phyloP scores from a whole-genome alignment of 331 rosid genomes.

The Acacia pycnantha region DNA sequence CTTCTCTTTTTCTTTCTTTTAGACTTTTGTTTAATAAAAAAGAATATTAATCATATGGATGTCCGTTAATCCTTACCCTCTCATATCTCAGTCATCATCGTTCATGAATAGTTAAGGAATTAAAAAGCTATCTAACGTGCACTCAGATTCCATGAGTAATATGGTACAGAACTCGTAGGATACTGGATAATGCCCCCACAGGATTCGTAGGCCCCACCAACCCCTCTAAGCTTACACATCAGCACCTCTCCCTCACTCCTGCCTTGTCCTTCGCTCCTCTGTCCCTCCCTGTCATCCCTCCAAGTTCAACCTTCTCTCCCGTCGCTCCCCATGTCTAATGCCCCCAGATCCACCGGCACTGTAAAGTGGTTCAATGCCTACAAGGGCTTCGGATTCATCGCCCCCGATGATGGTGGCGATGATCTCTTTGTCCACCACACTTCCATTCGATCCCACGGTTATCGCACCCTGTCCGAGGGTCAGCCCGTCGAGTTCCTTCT shows the following conservation, averaged over 20 bases:
- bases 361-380: constrained; percentile 82
- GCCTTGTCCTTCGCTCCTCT: too few species aligned
- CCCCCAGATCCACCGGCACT: constrained; percentile 55
- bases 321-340: constrained; percentile 49
- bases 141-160: too few species aligned
- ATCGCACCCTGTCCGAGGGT: constrained; percentile 62
- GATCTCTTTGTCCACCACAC: constrained; percentile 90
- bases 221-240: not conserved
- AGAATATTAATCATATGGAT: too few species aligned
- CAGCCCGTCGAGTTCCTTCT: constrained; percentile 59
- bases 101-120: too few species aligned
- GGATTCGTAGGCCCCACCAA: not conserved
- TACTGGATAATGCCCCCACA: not conserved
- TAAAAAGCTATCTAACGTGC: too few species aligned
- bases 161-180: too few species aligned
- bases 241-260: not conserved
- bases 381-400: constrained; percentile 84
- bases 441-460: constrained; percentile 70
- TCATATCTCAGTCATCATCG: too few species aligned
- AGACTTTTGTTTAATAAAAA: too few species aligned
- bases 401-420: constrained; percentile 55
- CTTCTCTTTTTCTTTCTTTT: too few species aligned
- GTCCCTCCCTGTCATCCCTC: not conserved
- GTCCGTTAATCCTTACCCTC: too few species aligned
- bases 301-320: not conserved